phyloP scores from a whole-genome alignment of 768 basidiomycete genomes.

The Boletus vinaceobasis region DNA sequence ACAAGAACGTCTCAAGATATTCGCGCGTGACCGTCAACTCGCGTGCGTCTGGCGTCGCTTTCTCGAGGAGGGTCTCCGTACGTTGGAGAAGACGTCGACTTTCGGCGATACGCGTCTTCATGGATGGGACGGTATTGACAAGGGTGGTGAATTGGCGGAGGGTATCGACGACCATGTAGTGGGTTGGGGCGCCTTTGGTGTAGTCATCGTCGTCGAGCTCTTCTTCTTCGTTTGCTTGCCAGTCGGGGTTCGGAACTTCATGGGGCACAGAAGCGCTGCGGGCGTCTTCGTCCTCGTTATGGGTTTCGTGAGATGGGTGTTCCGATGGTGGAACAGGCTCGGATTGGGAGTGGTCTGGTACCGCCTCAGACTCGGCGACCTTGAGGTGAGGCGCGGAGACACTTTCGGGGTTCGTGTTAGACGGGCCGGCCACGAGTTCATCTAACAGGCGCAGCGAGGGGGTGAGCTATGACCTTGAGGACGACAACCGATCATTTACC shows the following conservation, averaged over 20 bases:
- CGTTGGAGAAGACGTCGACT: slow-evolving; percentile 16
- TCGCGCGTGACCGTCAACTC: slow-evolving; percentile 23
- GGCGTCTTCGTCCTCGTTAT: background rate
- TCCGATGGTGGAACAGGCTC: background rate
- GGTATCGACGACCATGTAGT: slow-evolving; percentile 24
- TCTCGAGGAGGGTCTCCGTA: slow-evolving; percentile 10
- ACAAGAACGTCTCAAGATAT: slow-evolving; percentile 20
- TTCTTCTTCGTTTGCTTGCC: slow-evolving; percentile 3
- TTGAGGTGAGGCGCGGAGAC: background rate
- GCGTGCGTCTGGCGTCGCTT: slow-evolving; percentile 15
- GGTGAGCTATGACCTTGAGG: background rate
- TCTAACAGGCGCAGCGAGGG: slow-evolving; percentile 1
- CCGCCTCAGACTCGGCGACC: background rate
- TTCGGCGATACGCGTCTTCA: slow-evolving; percentile 22
- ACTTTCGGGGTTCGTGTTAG: background rate
- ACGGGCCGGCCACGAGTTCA: slow-evolving; percentile 2
- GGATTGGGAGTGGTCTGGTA: background rate
- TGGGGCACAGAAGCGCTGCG: background rate
- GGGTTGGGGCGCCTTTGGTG: slow-evolving; percentile 17
- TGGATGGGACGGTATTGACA: slow-evolving; percentile 18
- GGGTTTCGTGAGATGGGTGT: background rate
- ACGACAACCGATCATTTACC: background rate
- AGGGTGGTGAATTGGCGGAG: slow-evolving; percentile 28
- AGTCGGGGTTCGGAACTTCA: background rate
- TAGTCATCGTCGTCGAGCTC: background rate